Conservation (phyloP, 208 protist species). For the Trypanosoma vivax region DNA sequence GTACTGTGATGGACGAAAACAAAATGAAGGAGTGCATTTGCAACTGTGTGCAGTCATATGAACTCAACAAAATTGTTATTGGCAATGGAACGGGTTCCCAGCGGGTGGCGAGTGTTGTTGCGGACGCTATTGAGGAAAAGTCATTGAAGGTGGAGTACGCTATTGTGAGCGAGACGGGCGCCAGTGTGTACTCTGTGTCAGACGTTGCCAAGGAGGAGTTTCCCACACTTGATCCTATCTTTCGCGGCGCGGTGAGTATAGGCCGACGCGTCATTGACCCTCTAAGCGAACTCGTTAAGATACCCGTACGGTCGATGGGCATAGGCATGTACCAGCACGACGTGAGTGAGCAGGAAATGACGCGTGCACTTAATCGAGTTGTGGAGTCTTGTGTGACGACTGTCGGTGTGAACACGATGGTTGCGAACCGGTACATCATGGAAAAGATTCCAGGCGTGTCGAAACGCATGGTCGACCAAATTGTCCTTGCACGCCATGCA, state of each 20-base stretch:
- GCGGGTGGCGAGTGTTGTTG: constrained; percentile 43
- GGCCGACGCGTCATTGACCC: constrained; percentile 86
- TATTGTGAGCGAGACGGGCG: constrained; percentile 78
- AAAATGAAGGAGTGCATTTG: constrained; percentile 57
- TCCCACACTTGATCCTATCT: constrained; percentile 61
- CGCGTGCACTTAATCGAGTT: constrained; percentile 42
- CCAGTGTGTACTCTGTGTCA: constrained; percentile 79
- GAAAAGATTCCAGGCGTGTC: constrained; percentile 72
- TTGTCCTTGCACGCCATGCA: constrained; percentile 60
- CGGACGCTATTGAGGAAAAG: constrained; percentile 35
- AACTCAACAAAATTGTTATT: constrained; percentile 78
- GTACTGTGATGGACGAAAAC: constrained; percentile 48
- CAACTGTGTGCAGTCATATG: constrained; percentile 33
- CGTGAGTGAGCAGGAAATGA: constrained; percentile 59
- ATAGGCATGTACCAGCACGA: constrained; percentile 92
- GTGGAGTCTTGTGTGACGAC: constrained; percentile 69
- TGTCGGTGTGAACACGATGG: constrained; percentile 77
- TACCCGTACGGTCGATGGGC: constrained; percentile 80
- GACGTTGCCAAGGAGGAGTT: constrained; percentile 72
- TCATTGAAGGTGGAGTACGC: constrained; percentile 64
- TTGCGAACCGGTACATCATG: constrained; percentile 73
- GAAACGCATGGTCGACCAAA: constrained; percentile 62
- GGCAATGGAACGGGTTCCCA: constrained; percentile 80
- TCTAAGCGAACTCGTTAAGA: constrained; percentile 86
- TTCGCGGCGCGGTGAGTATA: constrained; percentile 82